A percentile compares a stretch with the other conserved stretches of the same genome.
These are phyloP conservation scores for Pestalotiopsis sp. DNA, from an alignment of 2,329 filamentous ascomycete genomes.

Conservation along the genomic window DNA sequence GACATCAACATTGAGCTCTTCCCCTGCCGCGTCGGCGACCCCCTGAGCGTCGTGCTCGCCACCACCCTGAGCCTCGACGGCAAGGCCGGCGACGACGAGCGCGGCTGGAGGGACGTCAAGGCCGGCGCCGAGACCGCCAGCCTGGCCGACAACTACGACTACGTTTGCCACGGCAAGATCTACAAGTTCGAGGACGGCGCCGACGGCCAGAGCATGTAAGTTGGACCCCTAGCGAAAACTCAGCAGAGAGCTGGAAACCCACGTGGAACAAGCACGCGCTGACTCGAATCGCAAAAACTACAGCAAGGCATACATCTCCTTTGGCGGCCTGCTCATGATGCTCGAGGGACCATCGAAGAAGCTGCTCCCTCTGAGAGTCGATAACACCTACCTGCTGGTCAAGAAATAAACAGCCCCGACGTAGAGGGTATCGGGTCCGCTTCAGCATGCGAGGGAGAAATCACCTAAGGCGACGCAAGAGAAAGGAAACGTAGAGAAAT, in stretches of 20 bases:
- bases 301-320: conserved; percentile 92
- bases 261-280: neutral
- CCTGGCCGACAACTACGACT: conserved; percentile 79
- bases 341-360: conserved; percentile 96
- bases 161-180: conserved; percentile 86
- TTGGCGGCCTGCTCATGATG: conserved; percentile 86
- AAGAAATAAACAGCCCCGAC: conserved; percentile 70
- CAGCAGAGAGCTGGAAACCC: neutral
- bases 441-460: neutral
- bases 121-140: conserved; percentile 48
- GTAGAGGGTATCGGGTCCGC: neutral
- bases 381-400: conserved; percentile 88
- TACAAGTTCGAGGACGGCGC: conserved; percentile 82
- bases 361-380: conserved; percentile 85
- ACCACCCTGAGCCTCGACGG: conserved; percentile 87
- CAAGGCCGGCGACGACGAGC: conserved; percentile 41
- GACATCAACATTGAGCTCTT: conserved; percentile 96
- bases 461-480: neutral
- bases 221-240: conserved; percentile 20
- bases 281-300: conserved; percentile 7
- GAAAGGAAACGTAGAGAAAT: neutral
- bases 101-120: conserved; percentile 77
- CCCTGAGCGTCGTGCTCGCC: conserved; percentile 77
- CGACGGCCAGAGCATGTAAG: conserved; percentile 83
- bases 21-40: conserved; percentile 72